A percentile compares a stretch with the other conserved stretches of the same genome.
Evolutionary conservation across 2,329 filamentous ascomycete genomes (phyloP).

Genomic region (Reticulascus tulasneorum): DNA sequence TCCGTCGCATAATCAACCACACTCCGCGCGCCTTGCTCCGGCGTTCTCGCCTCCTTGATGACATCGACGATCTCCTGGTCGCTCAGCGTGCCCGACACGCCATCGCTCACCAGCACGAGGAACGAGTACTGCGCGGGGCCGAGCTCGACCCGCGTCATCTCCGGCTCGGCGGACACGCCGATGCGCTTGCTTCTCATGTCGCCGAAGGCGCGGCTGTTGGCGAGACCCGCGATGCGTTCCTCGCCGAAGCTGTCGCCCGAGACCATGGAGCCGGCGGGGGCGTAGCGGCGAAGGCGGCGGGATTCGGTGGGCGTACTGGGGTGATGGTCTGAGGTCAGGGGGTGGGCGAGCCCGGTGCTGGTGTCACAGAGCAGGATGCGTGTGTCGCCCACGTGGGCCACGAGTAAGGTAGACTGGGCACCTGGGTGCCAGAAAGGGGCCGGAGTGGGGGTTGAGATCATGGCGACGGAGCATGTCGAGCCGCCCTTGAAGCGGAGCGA

Average conservation of each 20-base stretch:
- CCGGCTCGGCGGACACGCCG: constrained; percentile 90
- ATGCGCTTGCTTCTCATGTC: constrained; percentile 90
- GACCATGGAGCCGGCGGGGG: constrained; percentile 70
- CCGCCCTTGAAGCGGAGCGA: constrained; percentile 82
- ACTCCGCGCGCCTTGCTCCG: constrained; percentile 74
- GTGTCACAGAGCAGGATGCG: constrained; percentile 88
- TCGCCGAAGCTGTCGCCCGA: constrained; percentile 92
- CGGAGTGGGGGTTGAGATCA: constrained; percentile 89
- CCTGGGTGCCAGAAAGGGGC: constrained; percentile 94
- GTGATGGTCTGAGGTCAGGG: constrained; percentile 88
- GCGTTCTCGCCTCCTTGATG: constrained; percentile 87
- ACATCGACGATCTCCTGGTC: constrained; percentile 97
- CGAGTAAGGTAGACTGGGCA: constrained; percentile 75
- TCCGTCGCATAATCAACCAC: constrained; percentile 88
- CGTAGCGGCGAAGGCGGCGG: constrained; percentile 78
- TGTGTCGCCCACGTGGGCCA: constrained; percentile 91
- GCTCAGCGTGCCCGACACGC: constrained; percentile 76
- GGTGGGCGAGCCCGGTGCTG: constrained; percentile 70
- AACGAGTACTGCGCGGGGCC: constrained; percentile 84
- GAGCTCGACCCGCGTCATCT: constrained; percentile 76
- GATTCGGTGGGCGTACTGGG: constrained; percentile 83
- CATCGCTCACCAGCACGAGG: constrained; percentile 82
- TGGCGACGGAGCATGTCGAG: constrained; percentile 82
- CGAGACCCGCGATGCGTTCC: constrained; percentile 87
- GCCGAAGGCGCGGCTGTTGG: constrained; percentile 91